A percentile compares a stretch with the other conserved stretches of the same genome.
These are phyloP conservation scores for Nicotiana benthamiana DNA, from an alignment of 257 asterid genomes.

Conservation along the genomic window DNA sequence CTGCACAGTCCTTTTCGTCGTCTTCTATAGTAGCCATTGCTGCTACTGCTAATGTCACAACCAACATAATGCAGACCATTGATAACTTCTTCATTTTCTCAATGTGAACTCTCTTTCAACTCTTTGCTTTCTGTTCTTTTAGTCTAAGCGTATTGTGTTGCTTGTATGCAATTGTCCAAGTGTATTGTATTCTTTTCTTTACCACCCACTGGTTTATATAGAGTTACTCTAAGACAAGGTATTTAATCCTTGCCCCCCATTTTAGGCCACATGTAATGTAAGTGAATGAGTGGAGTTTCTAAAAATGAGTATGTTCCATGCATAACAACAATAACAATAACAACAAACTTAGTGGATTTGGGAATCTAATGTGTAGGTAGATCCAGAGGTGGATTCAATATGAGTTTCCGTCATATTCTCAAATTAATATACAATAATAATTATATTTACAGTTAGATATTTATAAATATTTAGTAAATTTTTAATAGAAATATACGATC, in stretches of 20 bases:
- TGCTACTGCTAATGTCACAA: conserved; percentile 1
- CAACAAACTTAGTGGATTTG: too few relatives aligned
- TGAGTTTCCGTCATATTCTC: too few relatives aligned
- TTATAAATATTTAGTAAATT: too few relatives aligned
- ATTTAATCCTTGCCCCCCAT: background rate
- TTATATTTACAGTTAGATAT: too few relatives aligned
- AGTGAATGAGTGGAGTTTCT: background rate
- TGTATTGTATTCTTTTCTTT: background rate
- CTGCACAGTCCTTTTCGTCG: conserved; percentile 58
- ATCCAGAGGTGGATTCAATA: too few relatives aligned
- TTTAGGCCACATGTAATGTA: background rate
- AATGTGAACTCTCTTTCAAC: background rate
- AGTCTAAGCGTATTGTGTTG: background rate
- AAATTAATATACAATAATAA: too few relatives aligned
- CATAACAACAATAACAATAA: too few relatives aligned
- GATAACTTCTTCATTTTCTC: background rate
- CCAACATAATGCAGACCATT: background rate
- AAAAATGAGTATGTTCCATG: background rate
- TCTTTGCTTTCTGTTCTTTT: background rate
- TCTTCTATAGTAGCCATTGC: conserved; percentile 34
- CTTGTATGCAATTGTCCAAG: background rate
- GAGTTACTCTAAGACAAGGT: background rate
- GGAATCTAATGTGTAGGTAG: too few relatives aligned
- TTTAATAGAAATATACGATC: too few relatives aligned
- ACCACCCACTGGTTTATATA: background rate